Conservation (phyloP, 1,139 yeast species). For the Pneumocystis canis region DNA sequence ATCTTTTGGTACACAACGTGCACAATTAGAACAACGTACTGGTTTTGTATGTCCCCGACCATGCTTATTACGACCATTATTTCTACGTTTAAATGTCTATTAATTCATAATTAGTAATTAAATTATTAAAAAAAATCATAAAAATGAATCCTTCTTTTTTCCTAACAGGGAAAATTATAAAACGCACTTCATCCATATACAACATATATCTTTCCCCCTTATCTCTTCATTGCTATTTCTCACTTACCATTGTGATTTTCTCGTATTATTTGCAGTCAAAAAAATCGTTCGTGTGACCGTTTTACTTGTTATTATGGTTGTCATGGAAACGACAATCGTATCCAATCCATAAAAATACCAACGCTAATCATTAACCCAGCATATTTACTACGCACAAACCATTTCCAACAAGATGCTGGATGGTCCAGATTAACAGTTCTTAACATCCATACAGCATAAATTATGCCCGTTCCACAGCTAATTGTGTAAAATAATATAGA, state of each 20-base stretch:
- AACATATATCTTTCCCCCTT: too few relatives aligned
- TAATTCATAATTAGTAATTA: constrained; percentile 22
- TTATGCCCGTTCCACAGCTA: constrained; percentile 16
- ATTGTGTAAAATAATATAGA: constrained; percentile 68
- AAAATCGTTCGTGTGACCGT: background rate
- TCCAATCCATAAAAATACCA: constrained; percentile 65
- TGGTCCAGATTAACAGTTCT: constrained; percentile 57
- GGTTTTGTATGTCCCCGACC: constrained; percentile 99
- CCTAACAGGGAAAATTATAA: too few relatives aligned
- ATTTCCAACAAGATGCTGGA: constrained; percentile 69
- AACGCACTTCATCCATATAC: too few relatives aligned
- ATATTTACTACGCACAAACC: constrained; percentile 59
- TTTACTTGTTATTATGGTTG: too few relatives aligned
- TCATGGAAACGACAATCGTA: background rate
- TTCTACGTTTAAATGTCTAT: constrained; percentile 99
- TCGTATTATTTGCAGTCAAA: too few relatives aligned
- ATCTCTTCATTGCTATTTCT: too few relatives aligned
- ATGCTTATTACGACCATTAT: constrained; percentile 99
- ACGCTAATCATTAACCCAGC: constrained; percentile 68
- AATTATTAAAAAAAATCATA: too few relatives aligned
- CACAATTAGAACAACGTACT: constrained; percentile 99
- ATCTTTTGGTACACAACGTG: constrained; percentile 90
- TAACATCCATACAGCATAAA: constrained; percentile 33
- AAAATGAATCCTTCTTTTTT: too few relatives aligned
- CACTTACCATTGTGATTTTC: too few relatives aligned